Evolutionary conservation across 1,284 basidiomycete species (phyloP), one percentile per base, ranked within the genome.

Genomic region (Serendipita sp.): DNA sequence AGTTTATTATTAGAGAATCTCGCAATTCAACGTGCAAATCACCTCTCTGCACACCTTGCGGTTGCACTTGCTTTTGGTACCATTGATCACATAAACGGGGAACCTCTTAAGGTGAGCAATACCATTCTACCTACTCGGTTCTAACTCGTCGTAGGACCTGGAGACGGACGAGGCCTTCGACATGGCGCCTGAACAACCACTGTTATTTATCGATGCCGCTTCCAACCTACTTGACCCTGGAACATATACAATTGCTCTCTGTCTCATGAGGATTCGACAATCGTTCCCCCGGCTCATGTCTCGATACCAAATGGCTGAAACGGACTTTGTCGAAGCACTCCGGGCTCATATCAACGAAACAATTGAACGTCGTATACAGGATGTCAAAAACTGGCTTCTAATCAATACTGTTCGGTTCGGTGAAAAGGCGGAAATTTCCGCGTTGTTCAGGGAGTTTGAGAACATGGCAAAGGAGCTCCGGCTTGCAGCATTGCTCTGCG

Each of bases 21-120:
- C 68, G 78, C 77, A 0, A 74, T 77, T 15, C 81, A 83, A 68
- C 75, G 82, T 26, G 79, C 77, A 1, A 76, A 78, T 49, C 67
- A 75, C 6, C 68, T 84, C 13, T 70, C 72, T 0, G 66, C 67
- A 0, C 67, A 78, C 0, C 74, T 84, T 2, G 71, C 73, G 0
- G 73, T 72, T 15, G 82, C 81, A 0, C 68, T 84, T 1, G 70
- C 70, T 0, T 77, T 73, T 47, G 82, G 82, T 1, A 72, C 73
- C 47, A 68, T 73, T 2, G 82, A 83, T 53, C 64, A 75, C 2
- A 71, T 77, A 4, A 77, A 79, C 29, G 64, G 63, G 3, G 80
- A 83, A 65, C 76, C 74, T 1, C 67, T 84, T 22, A 82, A 79
- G 73, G 82, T 82, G 34, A 30, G 61, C 62, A 60, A 42, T 60